Conservation (phyloP, 2,329 filamentous ascomycete species). For the Arachnomyces sp. region DNA sequence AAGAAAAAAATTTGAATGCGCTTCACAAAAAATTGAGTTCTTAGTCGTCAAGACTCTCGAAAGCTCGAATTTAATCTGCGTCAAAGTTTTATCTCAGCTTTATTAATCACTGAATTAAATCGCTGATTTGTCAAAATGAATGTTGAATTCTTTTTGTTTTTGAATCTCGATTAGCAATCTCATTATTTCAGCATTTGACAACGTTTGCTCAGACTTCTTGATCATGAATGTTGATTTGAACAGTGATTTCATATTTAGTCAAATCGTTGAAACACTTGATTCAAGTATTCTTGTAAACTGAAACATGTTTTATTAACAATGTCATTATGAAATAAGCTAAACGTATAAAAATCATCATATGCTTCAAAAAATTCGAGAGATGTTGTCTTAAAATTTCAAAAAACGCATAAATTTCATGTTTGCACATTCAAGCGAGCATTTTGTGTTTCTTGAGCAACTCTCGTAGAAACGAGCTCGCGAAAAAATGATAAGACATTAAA, state of each 20-base stretch:
- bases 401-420: slow-evolving; percentile 80
- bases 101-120: no score
- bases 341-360: slow-evolving; percentile 88
- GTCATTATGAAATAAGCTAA: slow-evolving; percentile 86
- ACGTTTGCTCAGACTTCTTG: slow-evolving; percentile 75
- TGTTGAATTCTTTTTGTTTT: slow-evolving; percentile 75
- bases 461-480: slow-evolving; percentile 58
- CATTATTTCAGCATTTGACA: slow-evolving; percentile 73
- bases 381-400: slow-evolving; percentile 67
- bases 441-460: slow-evolving; percentile 69
- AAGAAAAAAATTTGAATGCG: no score
- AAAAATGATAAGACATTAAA: slow-evolving; percentile 76
- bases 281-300: slow-evolving; percentile 79
- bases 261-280: slow-evolving; percentile 87
- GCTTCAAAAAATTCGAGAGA: slow-evolving; percentile 67
- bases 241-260: slow-evolving; percentile 78
- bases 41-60: no score
- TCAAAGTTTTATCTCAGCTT: no score
- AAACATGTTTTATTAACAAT: slow-evolving; percentile 74
- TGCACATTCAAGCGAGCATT: slow-evolving; percentile 93
- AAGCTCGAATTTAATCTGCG: no score
- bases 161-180: slow-evolving; percentile 68
- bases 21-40: no score
- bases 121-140: no score
- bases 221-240: slow-evolving; percentile 67